Conservation (phyloP, 495 filamentous ascomycete species). For the Hapsidospora chrysogenum region DNA sequence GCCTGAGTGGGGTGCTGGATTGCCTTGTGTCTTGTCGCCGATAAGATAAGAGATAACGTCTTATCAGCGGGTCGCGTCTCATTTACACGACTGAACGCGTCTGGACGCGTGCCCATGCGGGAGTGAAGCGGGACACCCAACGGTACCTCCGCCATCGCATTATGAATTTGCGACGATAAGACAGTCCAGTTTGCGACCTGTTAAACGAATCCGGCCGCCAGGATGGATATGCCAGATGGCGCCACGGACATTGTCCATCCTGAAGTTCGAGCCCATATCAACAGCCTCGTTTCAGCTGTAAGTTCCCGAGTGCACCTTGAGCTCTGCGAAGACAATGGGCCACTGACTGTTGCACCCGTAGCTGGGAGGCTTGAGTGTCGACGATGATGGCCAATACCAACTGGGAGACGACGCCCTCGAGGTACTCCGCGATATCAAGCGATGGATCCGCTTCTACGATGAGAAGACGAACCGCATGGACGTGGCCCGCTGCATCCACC, state of each 20-base stretch:
- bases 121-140: too few species aligned
- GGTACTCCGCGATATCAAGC: constrained; percentile 79
- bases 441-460: constrained; percentile 90
- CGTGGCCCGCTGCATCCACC: constrained; percentile 81
- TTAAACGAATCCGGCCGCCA: constrained; percentile 4
- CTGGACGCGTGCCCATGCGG: not conserved
- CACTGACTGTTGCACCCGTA: constrained; percentile 13
- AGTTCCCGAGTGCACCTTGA: constrained; percentile 16
- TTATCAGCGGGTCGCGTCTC: not conserved
- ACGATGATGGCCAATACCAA: constrained; percentile 59
- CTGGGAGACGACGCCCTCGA: constrained; percentile 89
- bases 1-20: too few species aligned
- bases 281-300: constrained; percentile 82
- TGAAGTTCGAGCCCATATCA: constrained; percentile 79
- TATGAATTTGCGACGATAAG: too few species aligned
- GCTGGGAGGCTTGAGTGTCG: constrained; percentile 75
- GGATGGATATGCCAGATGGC: constrained; percentile 34
- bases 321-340: not conserved
- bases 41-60: not conserved
- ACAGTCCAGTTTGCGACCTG: not conserved
- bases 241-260: constrained; percentile 53
- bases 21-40: not conserved
- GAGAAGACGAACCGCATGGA: constrained; percentile 89
- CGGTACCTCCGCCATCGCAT: too few species aligned
- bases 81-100: not conserved